Percentiles rank a stretch among this genome's conserved stretches.
phyloP scores from a whole-genome alignment of 371 early-diverging fungal genomes.

The Saksenaea oblongispora region DNA sequence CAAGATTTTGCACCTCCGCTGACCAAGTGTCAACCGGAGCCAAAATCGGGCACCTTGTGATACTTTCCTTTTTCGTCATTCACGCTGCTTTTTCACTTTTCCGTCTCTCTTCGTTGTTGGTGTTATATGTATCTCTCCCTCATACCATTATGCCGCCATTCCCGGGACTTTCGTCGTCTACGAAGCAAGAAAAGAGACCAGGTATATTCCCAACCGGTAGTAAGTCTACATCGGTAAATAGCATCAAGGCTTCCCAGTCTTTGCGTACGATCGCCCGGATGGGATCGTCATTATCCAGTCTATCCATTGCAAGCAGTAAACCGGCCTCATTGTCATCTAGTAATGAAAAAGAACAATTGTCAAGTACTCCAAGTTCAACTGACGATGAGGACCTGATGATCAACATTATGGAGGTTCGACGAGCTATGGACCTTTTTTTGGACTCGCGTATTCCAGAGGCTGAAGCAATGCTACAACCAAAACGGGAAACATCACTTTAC shows the following conservation, averaged over 20 bases:
- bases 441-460: constrained; percentile 59
- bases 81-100: not conserved
- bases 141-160: not conserved
- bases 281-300: not conserved
- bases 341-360: not conserved
- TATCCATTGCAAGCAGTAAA: not conserved
- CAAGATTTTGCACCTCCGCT: no score
- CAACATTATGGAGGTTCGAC: constrained; percentile 53
- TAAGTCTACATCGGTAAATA: not conserved
- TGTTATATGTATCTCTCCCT: not conserved
- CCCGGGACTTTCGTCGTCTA: constrained; percentile 1
- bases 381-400: constrained; percentile 11
- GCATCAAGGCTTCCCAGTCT: not conserved
- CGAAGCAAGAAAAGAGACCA: not conserved
- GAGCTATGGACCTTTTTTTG: constrained; percentile 61
- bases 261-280: not conserved
- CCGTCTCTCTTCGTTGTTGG: not conserved
- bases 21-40: not conserved
- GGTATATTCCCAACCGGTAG: constrained; percentile 3
- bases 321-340: not conserved
- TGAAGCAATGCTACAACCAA: constrained; percentile 49
- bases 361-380: not conserved
- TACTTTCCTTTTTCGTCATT: not conserved
- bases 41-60: not conserved
- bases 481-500: constrained; percentile 53